Evolutionary conservation across 306 rosid genomes (phyloP).

Genomic region (Arachis hypogaea): DNA sequence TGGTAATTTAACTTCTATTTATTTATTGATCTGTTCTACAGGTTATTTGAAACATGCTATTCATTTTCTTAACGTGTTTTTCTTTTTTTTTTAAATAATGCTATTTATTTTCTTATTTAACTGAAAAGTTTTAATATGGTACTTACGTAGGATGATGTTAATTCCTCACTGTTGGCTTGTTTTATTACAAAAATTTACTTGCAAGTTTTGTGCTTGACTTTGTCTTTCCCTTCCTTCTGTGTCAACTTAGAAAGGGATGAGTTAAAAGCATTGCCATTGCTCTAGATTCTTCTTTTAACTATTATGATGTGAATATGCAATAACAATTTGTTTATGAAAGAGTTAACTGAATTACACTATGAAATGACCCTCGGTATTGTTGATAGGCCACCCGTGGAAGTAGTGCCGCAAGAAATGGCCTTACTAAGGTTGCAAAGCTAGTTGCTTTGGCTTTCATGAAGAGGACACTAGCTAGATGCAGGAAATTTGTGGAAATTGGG

Average conservation of each 20-base stretch:
- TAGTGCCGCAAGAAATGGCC: constrained; percentile 67
- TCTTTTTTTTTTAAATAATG: too few relatives aligned
- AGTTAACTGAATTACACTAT: constrained; percentile 15
- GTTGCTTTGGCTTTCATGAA: constrained; percentile 76
- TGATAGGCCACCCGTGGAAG: constrained; percentile 87
- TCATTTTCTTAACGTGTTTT: too few relatives aligned
- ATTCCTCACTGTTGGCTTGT: not conserved
- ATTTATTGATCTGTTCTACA: not conserved
- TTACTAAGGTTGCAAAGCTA: constrained; percentile 72
- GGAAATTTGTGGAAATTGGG: constrained; percentile 64
- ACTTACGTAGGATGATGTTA: not conserved
- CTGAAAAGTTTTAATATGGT: not conserved
- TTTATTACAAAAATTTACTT: constrained; percentile 6
- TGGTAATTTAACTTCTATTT: constrained; percentile 53
- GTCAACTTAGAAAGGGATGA: not conserved
- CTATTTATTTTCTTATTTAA: not conserved
- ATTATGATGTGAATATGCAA: constrained; percentile 9
- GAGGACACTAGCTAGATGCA: constrained; percentile 77
- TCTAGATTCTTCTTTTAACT: constrained; percentile 19
- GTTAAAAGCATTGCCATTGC: constrained; percentile 23
- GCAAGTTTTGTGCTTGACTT: constrained; percentile 9
- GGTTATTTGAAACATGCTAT: constrained; percentile 9
- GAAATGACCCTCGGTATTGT: constrained; percentile 42
- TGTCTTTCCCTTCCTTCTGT: not conserved
- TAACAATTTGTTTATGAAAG: constrained; percentile 1